Evolutionary conservation across 768 basidiomycete genomes (phyloP).

Genomic region (Naganishia friedmannii): DNA sequence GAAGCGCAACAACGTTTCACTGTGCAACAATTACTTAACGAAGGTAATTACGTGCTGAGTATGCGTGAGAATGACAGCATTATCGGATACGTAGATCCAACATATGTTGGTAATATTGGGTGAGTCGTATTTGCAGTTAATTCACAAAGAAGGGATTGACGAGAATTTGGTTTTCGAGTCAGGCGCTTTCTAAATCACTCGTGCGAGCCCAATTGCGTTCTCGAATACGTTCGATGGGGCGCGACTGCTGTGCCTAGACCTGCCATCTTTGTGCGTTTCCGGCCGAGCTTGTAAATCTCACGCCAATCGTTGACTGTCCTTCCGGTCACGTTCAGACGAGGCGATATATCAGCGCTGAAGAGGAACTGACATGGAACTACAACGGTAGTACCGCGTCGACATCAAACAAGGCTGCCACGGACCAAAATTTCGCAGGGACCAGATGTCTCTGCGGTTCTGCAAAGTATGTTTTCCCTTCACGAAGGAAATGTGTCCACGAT

Average conservation of each 20-base stretch:
- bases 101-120: conserved; percentile 45
- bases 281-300: neutral
- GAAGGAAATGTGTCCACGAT: neutral
- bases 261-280: conserved; percentile 48
- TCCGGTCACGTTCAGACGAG: conserved; percentile 34
- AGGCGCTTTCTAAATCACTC: conserved; percentile 50
- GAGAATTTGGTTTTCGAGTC: neutral
- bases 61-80: conserved; percentile 37
- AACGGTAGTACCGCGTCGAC: conserved; percentile 13
- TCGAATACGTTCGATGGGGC: conserved; percentile 47
- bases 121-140: neutral
- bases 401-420: neutral
- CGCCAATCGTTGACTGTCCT: neutral
- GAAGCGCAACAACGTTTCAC: conserved; percentile 41
- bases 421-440: neutral
- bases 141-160: neutral
- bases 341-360: conserved; percentile 37
- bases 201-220: conserved; percentile 49
- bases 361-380: conserved; percentile 52
- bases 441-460: neutral
- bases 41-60: conserved; percentile 49
- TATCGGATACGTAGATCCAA: conserved; percentile 47
- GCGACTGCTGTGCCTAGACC: conserved; percentile 38
- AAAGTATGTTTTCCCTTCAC: neutral
- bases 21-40: conserved; percentile 10